Evolutionary conservation across 2,329 filamentous ascomycete genomes (phyloP), one percentile per base, ranked within the genome.

Genomic region (Pseudogymnoascus pannorum): DNA sequence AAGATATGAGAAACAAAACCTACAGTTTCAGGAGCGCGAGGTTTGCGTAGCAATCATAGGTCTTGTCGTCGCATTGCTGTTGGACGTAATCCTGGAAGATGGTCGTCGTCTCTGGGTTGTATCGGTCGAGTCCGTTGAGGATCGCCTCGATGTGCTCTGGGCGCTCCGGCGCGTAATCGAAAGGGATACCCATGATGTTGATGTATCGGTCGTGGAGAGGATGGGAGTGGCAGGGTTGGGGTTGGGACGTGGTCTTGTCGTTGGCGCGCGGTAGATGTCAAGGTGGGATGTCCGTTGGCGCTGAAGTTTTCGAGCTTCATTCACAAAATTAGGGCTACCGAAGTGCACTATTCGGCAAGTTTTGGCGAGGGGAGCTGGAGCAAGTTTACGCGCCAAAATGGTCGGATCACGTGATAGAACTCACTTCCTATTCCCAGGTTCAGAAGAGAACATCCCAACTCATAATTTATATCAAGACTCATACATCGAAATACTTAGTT

Each of bases 31-130:
- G 76, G 66, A 99, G 80, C 57, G 94, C 95, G 75, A 97, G 81
- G 79, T 97, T 99, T 71, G 94, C 92, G 78, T 97, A 97, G 81
- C 88, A 91, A 78, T 99, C 94, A 78, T 91, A 92, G 70, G 89
- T 92, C 78, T 92, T 88, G 76, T 89, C 87, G 78, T 97, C 93
- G 81, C 94, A 99, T 79, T 99, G 94, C 77, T 92, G 87, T 73
- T 84, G 83, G 66, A 99, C 88, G 78, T 99, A 99, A 75, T 91
- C 88, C 82, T 99, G 93, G 76, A 99, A 94, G 68, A 90, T 83
- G 65, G 85, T 85, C 58, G 95, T 96, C 59, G 94, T 96, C 81
- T 99, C 94, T 42, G 94, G 94, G 78, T 99, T 99, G 81, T 99
- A 99, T 73, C 94, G 86, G 78, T 99, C 94, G 66, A 99, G 90